phyloP scores from a whole-genome alignment of 352 stramenopile genomes.

The Achlya hypogyna region DNA sequence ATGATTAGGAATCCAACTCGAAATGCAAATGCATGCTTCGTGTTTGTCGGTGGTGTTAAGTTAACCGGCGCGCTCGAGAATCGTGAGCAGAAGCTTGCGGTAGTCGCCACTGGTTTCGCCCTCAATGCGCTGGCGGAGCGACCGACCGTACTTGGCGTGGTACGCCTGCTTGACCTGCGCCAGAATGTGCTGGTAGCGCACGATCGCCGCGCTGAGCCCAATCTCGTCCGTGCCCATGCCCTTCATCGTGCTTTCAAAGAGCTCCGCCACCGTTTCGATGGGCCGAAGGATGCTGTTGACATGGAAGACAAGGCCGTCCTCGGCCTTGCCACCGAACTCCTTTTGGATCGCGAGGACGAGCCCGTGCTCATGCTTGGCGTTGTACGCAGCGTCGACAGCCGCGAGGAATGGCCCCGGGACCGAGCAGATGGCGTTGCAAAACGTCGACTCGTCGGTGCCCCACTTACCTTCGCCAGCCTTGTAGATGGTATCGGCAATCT shows the following conservation, averaged over 20 bases:
- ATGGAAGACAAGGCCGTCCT: slow-evolving; percentile 50
- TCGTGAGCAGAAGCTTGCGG: slow-evolving; percentile 35
- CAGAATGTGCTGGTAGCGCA: slow-evolving; percentile 48
- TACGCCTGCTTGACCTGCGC: slow-evolving; percentile 29
- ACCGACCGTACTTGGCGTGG: too few relatives aligned
- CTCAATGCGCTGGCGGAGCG: slow-evolving; percentile 42
- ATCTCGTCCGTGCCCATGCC: slow-evolving; percentile 47
- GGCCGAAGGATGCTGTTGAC: slow-evolving; percentile 46
- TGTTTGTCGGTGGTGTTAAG: too few relatives aligned
- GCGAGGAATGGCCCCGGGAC: slow-evolving; percentile 47
- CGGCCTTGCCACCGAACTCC: slow-evolving; percentile 56
- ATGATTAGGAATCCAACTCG: too few relatives aligned
- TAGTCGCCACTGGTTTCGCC: slow-evolving; percentile 52
- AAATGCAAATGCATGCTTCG: too few relatives aligned
- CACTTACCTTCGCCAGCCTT: too few relatives aligned
- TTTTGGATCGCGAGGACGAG: slow-evolving; percentile 42
- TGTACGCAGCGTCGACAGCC: slow-evolving; percentile 53
- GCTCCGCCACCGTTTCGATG: slow-evolving; percentile 43
- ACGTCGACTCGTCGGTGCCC: slow-evolving; percentile 69
- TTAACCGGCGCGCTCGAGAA: slow-evolving; percentile 33
- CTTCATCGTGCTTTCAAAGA: slow-evolving; percentile 54
- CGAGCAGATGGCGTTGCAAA: slow-evolving; percentile 47
- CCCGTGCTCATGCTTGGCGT: slow-evolving; percentile 57
- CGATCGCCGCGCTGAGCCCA: slow-evolving; percentile 38
- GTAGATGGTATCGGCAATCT: slow-evolving; percentile 52